phyloP scores from a whole-genome alignment of 2,329 filamentous ascomycete species.

The Talaromyces sp. region DNA sequence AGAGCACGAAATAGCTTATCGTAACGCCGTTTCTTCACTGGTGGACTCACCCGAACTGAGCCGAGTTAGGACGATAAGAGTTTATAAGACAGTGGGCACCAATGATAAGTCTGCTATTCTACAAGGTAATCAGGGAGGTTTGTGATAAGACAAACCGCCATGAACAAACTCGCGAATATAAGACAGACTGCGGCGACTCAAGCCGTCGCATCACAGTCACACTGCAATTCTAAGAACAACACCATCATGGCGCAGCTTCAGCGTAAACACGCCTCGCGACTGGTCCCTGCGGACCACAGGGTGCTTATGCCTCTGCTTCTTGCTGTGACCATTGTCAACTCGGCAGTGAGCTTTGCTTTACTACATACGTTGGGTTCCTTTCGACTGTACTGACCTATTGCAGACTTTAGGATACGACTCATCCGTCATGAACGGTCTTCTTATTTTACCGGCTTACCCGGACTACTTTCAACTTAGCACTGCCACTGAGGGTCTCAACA shows the following conservation, averaged over 20 bases:
- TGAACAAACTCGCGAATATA: neutral
- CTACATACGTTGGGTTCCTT: neutral
- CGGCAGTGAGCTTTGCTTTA: neutral
- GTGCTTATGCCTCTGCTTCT: neutral
- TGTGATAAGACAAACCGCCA: neutral
- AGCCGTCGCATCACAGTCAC: neutral
- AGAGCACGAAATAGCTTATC: neutral
- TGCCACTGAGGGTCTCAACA: constrained; percentile 2
- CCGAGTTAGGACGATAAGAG: neutral
- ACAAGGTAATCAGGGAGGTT: neutral
- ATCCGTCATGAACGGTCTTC: neutral
- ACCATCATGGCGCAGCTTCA: neutral
- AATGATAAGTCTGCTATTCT: neutral
- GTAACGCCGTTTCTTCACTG: neutral
- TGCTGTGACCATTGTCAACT: neutral
- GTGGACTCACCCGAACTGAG: neutral
- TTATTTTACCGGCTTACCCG: neutral
- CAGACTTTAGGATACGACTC: neutral
- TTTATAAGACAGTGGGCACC: neutral
- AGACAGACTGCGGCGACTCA: neutral
- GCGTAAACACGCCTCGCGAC: neutral
- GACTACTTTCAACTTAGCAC: constrained; percentile 8
- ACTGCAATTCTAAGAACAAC: neutral
- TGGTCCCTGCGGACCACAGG: neutral
- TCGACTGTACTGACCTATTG: neutral